These are phyloP conservation scores for Fusarium veterinarium DNA, from an alignment of 2,329 filamentous ascomycete species.

Conservation along the genomic window DNA sequence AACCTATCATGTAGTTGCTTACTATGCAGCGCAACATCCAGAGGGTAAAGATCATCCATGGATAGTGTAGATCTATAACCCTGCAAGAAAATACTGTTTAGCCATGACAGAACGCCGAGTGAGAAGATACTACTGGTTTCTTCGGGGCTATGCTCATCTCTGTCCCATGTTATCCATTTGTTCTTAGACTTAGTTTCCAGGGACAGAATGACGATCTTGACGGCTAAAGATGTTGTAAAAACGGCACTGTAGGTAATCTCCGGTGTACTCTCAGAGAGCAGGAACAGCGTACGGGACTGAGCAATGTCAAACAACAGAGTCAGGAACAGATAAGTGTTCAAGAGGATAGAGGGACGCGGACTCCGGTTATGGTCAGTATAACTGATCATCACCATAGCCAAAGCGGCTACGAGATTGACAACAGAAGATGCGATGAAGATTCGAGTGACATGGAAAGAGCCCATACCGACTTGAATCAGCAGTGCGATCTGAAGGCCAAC, in stretches of 20 bases:
- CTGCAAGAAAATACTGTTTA: conserved; percentile 48
- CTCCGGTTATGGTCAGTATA: conserved; percentile 51
- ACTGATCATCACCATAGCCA: conserved; percentile 47
- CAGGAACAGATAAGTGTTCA: conserved; percentile 55
- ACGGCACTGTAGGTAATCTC: conserved; percentile 43
- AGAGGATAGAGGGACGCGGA: conserved; percentile 55
- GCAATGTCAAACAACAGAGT: conserved; percentile 57
- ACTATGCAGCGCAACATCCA: conserved; percentile 42
- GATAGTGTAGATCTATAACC: conserved; percentile 51
- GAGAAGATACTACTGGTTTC: conserved; percentile 49
- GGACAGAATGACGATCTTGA: conserved; percentile 51
- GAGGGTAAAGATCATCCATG: conserved; percentile 49
- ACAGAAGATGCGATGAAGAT: conserved; percentile 14
- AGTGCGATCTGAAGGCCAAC: neutral
- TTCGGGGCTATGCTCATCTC: conserved; percentile 52
- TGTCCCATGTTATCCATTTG: conserved; percentile 52
- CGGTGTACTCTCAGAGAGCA: conserved; percentile 40
- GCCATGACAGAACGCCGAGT: conserved; percentile 50
- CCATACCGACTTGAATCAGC: neutral
- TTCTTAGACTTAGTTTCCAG: conserved; percentile 54
- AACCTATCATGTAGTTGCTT: conserved; percentile 29
- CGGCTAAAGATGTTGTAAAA: conserved; percentile 48
- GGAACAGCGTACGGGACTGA: conserved; percentile 56
- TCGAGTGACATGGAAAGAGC: neutral
- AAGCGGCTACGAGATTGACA: conserved; percentile 44